Conservation (phyloP, 2,329 filamentous ascomycete species). For the Dendryphion nanum region DNA sequence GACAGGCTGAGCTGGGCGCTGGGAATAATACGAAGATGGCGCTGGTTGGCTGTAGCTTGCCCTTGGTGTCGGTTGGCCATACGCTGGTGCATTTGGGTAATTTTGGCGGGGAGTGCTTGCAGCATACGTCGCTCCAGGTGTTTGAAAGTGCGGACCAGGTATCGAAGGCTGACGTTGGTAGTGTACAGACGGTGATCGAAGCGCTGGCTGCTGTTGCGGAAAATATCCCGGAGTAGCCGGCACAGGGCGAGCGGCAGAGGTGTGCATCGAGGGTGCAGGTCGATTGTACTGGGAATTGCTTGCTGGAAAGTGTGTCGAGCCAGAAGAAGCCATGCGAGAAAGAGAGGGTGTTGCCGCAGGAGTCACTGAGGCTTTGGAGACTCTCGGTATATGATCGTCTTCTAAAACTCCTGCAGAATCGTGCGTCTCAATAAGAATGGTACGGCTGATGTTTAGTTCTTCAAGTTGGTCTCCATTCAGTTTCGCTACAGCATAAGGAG, state of each 20-base stretch:
- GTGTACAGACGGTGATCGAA: slow-evolving; percentile 37
- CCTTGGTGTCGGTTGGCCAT: slow-evolving; percentile 32
- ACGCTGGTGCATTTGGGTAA: slow-evolving; percentile 27
- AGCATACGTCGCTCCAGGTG: slow-evolving; percentile 26
- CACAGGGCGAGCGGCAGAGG: slow-evolving; percentile 28
- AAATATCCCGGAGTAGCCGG: slow-evolving; percentile 29
- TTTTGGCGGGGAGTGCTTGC: slow-evolving; percentile 21
- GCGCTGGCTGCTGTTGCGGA: slow-evolving; percentile 33
- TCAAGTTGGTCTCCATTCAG: slow-evolving; percentile 83
- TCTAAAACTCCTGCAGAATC: slow-evolving; percentile 80
- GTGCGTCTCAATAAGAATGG: slow-evolving; percentile 69
- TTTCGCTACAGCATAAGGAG: slow-evolving; percentile 82
- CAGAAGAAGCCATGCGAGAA: slow-evolving; percentile 22
- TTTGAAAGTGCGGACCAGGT: slow-evolving; percentile 26
- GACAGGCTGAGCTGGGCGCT: slow-evolving; percentile 26
- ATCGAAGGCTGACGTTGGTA: slow-evolving; percentile 35
- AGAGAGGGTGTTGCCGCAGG: slow-evolving; percentile 20
- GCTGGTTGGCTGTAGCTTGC: slow-evolving; percentile 22
- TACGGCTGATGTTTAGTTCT: slow-evolving; percentile 77
- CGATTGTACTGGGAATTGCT: slow-evolving; percentile 32
- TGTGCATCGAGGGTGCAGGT: slow-evolving; percentile 21
- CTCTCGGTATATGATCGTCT: slow-evolving; percentile 64
- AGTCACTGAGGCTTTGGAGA: slow-evolving; percentile 41
- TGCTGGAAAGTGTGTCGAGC: slow-evolving; percentile 28
- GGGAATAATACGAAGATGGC: slow-evolving; percentile 29